Base-by-base conservation (phyloP, 108 stramenopile species). In the Skeletonema menzelii region DNA sequence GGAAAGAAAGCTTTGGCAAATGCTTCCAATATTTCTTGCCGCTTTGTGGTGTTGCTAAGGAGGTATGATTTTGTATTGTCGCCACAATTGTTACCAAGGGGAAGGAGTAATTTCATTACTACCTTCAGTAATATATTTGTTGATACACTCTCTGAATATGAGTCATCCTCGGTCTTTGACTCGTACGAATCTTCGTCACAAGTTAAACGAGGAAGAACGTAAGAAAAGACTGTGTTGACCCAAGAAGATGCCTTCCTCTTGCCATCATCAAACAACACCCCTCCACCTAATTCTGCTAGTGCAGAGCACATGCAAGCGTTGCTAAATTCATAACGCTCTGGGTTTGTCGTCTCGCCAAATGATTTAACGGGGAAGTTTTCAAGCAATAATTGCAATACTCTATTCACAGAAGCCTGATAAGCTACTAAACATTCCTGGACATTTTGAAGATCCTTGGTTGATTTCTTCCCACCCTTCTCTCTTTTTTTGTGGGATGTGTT, bases 221-320 rank as follows among this genome's bases (percentile, higher is more conserved):
- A 73, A 6, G 76, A 65, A 17, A 82, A 82, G n/a, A 82, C 77
- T 34, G 72, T 17, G 53, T 73, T 27, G 1, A 71, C 63, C 81
- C 81, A 82, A 47, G 34, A 28, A 17, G 76, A 63, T 6, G 72
- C 27, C 12, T 63, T 37, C 49, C 34, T 28, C 13, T 22, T 61
- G 2, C n/a, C 22, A 32, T 56, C 75, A 26, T 19, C 76, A 19
- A 32, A 53, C 24, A 71, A 8, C 31, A 14, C 12, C 5, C 60
- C 65, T 31, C 77, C 66, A 12, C 81, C 76, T 31, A 82, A 44
- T 44, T 82, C 81, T 68, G 76, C 81, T 14, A 82, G 27, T 35
- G 72, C 65, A 26, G 72, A 82, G 27, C 81, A 82, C 17, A 82
- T 65, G 15, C 60, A 61, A 40, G 76, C 81, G 64, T 82, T 82